These are phyloP conservation scores for Entomortierella parvispora DNA, from an alignment of 192 early-diverging fungal species.

Conservation along the genomic window DNA sequence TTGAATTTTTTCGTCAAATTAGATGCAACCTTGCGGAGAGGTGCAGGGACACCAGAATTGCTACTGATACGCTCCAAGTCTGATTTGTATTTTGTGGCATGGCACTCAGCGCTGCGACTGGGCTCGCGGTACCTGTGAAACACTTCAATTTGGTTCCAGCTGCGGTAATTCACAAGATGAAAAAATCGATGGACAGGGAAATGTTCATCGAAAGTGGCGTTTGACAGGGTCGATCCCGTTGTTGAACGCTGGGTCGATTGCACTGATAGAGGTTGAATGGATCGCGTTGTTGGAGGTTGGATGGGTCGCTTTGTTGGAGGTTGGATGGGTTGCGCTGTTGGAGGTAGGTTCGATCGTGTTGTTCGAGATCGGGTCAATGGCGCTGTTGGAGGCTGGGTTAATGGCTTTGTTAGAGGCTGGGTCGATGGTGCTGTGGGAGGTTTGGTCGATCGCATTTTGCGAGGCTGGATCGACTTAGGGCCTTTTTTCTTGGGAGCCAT, in stretches of 20 bases:
- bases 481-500: constrained; percentile 7
- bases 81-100: constrained; percentile 7
- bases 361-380: constrained; percentile 10
- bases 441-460: too few species aligned
- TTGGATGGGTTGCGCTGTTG: too few species aligned
- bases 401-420: too few species aligned
- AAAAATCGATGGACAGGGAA: constrained; percentile 18
- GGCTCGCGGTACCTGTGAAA: constrained; percentile 14
- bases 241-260: constrained; percentile 12
- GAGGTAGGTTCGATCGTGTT: too few species aligned
- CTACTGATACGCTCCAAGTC: constrained; percentile 17
- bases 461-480: constrained; percentile 4
- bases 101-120: constrained; percentile 6
- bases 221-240: constrained; percentile 17
- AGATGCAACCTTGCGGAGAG: constrained; percentile 20
- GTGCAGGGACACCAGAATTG: constrained; percentile 1
- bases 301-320: too few species aligned
- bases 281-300: too few species aligned
- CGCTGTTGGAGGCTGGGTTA: too few species aligned
- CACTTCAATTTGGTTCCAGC: constrained; percentile 8
- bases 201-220: constrained; percentile 8
- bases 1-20: constrained; percentile 19
- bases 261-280: constrained; percentile 10
- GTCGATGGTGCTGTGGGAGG: too few species aligned
- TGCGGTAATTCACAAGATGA: constrained; percentile 15